A percentile compares a stretch with the other conserved stretches of the same genome.
Evolutionary conservation across 2,329 filamentous ascomycete genomes (phyloP).

Genomic region (Aureobasidium leucospermi): DNA sequence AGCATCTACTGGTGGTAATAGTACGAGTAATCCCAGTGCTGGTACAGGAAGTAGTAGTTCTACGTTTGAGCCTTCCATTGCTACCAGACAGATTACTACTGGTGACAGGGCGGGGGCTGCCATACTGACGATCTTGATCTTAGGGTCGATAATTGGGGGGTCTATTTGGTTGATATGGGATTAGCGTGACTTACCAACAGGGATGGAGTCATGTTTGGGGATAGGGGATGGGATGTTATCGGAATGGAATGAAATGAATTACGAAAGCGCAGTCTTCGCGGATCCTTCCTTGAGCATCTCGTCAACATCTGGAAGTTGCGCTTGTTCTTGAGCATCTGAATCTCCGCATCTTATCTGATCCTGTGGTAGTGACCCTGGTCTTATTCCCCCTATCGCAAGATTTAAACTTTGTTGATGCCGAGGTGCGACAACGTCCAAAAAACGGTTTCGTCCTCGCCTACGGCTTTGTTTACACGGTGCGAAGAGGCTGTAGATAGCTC

Average conservation of each 20-base stretch:
- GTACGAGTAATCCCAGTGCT: conserved; percentile 12
- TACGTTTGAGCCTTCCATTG: neutral
- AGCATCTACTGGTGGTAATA: conserved; percentile 13
- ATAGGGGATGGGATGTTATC: no score
- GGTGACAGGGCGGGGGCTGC: conserved; percentile 61
- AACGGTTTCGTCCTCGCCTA: neutral
- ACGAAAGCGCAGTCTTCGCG: no score
- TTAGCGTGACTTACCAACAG: no score
- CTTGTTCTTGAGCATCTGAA: no score
- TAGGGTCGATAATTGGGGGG: conserved; percentile 24
- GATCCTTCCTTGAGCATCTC: no score
- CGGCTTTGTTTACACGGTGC: neutral
- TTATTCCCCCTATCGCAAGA: no score
- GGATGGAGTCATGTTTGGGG: no score
- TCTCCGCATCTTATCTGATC: no score
- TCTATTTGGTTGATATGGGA: neutral
- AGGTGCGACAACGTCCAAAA: neutral
- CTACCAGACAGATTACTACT: conserved; percentile 35
- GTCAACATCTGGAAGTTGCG: no score
- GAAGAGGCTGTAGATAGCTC: neutral
- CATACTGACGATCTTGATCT: conserved; percentile 53
- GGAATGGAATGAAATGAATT: no score
- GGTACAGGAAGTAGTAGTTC: neutral
- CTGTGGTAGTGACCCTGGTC: no score
- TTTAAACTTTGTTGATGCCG: no score